Percentiles rank a stretch among this genome's conserved stretches.
phyloP scores from a whole-genome alignment of 2,329 filamentous ascomycete genomes.

The Stagonosporopsis tanaceti region DNA sequence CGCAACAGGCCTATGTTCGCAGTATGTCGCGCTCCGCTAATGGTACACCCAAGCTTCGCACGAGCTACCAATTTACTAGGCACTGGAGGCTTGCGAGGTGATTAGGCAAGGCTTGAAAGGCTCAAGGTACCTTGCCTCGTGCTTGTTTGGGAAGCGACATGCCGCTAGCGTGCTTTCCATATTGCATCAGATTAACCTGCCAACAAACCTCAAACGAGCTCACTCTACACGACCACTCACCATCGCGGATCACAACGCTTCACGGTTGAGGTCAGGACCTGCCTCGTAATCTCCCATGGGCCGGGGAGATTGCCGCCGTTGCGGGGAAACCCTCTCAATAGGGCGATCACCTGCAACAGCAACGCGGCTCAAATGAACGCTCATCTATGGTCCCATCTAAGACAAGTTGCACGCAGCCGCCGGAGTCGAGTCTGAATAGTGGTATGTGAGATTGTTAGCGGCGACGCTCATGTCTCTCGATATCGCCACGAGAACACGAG shows the following conservation, averaged over 20 bases:
- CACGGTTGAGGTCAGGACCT: not conserved
- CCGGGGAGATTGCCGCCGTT: not conserved
- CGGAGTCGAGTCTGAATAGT: not conserved
- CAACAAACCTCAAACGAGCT: slow-evolving; percentile 25
- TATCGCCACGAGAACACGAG: not conserved
- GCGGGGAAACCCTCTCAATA: slow-evolving; percentile 9
- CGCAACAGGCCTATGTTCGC: not conserved
- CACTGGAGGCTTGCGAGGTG: slow-evolving; percentile 11
- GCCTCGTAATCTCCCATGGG: not conserved
- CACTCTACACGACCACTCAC: slow-evolving; percentile 25
- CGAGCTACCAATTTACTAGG: slow-evolving; percentile 4
- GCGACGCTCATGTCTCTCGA: not conserved
- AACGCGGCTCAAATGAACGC: slow-evolving; percentile 5
- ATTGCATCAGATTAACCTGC: slow-evolving; percentile 25
- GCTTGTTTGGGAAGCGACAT: slow-evolving; percentile 11
- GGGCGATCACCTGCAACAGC: not conserved
- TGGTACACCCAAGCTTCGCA: slow-evolving; percentile 15
- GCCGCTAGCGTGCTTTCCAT: slow-evolving; percentile 15
- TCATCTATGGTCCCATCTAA: not conserved
- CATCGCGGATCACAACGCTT: not conserved
- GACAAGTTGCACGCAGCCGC: not conserved
- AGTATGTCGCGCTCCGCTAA: not conserved
- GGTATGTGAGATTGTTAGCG: not conserved
- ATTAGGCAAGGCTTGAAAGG: slow-evolving; percentile 16
- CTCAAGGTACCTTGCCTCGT: slow-evolving; percentile 11